Evolutionary conservation across 345 rosid genomes (phyloP).

Genomic region (Boechera divaricarpa): DNA sequence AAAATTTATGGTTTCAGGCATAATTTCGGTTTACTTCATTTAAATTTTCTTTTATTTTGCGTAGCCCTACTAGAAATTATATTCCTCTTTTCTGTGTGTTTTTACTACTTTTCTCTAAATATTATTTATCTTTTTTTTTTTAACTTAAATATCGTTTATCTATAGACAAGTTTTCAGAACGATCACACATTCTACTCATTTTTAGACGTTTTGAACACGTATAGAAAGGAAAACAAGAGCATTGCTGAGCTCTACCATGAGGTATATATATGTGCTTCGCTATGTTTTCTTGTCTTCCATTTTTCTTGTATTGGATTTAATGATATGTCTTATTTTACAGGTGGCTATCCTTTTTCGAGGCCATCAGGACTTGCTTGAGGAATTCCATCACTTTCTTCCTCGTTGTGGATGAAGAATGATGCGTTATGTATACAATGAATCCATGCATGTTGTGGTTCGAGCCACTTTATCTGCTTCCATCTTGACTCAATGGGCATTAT

Average conservation of each 20-base stretch:
- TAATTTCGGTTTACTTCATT: background rate
- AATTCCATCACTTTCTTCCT: conserved; percentile 77
- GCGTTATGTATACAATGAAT: background rate
- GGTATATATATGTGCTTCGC: conserved; percentile 48
- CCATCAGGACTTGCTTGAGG: conserved; percentile 75
- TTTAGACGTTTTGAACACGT: conserved; percentile 74
- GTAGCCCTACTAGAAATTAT: background rate
- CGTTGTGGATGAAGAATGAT: background rate
- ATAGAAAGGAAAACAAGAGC: conserved; percentile 68
- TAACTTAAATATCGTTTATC: background rate
- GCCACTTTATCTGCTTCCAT: background rate
- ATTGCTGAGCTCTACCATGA: conserved; percentile 69
- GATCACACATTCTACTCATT: conserved; percentile 76
- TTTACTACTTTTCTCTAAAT: conserved; percentile 4
- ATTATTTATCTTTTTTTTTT: background rate
- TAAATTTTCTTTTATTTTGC: background rate
- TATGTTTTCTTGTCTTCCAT: background rate
- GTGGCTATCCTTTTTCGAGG: conserved; percentile 73
- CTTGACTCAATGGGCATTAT: conserved; percentile 3
- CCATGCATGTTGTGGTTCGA: background rate
- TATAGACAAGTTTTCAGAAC: conserved; percentile 73
- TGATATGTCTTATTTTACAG: conserved; percentile 44
- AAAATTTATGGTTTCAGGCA: background rate
- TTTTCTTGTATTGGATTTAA: conserved; percentile 1
- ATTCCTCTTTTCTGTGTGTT: background rate